Base-by-base conservation (phyloP, 2,329 filamentous ascomycete species). In the Didymella pomorum region DNA sequence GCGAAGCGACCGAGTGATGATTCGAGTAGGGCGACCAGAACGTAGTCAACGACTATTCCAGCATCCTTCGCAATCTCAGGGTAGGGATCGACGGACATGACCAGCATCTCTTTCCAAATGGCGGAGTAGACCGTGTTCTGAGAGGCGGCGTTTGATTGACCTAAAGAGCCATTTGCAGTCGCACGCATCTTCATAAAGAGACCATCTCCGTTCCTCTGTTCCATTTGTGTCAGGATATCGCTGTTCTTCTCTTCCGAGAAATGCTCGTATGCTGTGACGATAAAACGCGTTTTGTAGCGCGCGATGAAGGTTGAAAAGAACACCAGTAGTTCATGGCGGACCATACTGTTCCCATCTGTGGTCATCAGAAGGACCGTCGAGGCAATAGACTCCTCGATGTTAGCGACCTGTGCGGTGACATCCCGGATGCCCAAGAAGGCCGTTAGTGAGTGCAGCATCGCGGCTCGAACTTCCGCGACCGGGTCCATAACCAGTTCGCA, bases 401-500 rank as follows among this genome's bases (percentile, higher is more conserved):
- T 88, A 9, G 91, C 92, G 45, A 97, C 91, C 76, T 97, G 92
- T 63, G 96, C 89, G 0, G 93, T 97, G 65, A 97, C 79, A 72
- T 97, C 93, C 0, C 92, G 92, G 52, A 98, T 97, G 25, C 94
- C 94, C 21, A 99, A 81, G 79, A 99, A 97, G 4, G 91, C 95
- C 0, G 93, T 96, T 80, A 98, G 86, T 28, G 95, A 94, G 75
- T 97, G 91, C 26, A 97, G 83, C 87, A 97, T 96, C 10, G 95
- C 91, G 2, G 94, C 92, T 64, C 95, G 87, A 23, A 99, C 95
- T 79, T 99, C 95, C 29, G 93, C 93, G 45, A 93, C 93, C 4
- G 89, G 88, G 70, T 99, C 95, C 56, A 92, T 89, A 53, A 90
- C 89, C 33, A 97, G 83, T 60, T 88, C 87, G 47, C 91, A 91